Conservation (phyloP, 1,284 basidiomycete species). For the Heliocybe sulcata region DNA sequence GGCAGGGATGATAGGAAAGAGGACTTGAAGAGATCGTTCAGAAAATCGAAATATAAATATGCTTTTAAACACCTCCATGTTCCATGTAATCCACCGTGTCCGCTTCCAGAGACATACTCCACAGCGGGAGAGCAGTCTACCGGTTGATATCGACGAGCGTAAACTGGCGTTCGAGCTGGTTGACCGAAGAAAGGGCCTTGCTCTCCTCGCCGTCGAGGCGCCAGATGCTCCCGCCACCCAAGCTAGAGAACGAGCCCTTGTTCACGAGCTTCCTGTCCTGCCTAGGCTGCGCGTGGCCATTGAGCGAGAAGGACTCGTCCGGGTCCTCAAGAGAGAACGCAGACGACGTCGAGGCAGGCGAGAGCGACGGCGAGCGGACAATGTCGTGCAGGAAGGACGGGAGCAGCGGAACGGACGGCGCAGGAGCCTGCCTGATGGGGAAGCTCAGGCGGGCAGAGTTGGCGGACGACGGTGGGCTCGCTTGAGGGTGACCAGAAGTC, state of each 20-base stretch:
- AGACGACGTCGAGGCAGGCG: conserved; percentile 54
- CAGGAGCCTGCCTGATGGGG: neutral
- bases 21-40: no score
- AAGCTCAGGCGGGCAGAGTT: conserved; percentile 9
- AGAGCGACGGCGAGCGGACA: conserved; percentile 54
- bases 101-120: no score
- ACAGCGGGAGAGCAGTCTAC: no score
- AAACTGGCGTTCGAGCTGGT: conserved; percentile 13
- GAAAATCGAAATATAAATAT: no score
- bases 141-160: neutral
- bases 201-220: conserved; percentile 57
- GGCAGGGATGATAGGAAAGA: no score
- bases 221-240: conserved; percentile 52
- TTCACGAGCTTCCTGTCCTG: conserved; percentile 3
- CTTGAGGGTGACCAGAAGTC: conserved; percentile 36
- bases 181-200: conserved; percentile 29
- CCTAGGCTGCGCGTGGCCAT: neutral
- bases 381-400: conserved; percentile 72
- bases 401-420: conserved; percentile 33
- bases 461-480: conserved; percentile 11
- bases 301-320: conserved; percentile 11
- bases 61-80: no score
- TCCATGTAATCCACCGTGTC: no score
- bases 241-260: conserved; percentile 24
- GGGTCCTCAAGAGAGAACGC: conserved; percentile 53